These are phyloP conservation scores for Leptodermis oblonga DNA, from an alignment of 257 asterid genomes.

Conservation along the genomic window DNA sequence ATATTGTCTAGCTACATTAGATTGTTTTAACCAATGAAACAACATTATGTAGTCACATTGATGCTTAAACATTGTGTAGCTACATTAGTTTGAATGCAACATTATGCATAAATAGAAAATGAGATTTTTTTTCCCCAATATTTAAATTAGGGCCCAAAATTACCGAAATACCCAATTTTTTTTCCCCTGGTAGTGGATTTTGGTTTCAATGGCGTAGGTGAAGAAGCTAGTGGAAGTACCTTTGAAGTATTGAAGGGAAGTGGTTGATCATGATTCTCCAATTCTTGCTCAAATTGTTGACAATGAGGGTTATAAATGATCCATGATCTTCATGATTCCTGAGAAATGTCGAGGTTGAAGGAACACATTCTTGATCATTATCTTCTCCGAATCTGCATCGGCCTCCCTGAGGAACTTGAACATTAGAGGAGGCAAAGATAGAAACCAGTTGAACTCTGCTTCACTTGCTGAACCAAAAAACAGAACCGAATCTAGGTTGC, in stretches of 20 bases:
- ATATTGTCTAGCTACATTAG: too few relatives aligned
- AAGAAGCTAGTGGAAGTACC: slow-evolving; percentile 35
- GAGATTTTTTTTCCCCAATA: too few relatives aligned
- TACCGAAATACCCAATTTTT: too few relatives aligned
- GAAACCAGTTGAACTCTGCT: slow-evolving; percentile 36
- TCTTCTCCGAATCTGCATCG: slow-evolving; percentile 24
- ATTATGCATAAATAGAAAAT: too few relatives aligned
- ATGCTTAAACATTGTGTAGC: too few relatives aligned
- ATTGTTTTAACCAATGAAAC: too few relatives aligned
- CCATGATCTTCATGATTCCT: slow-evolving; percentile 31
- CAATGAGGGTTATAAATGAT: slow-evolving; percentile 33
- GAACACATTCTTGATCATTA: neutral
- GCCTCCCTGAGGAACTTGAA: slow-evolving; percentile 37
- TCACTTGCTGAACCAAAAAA: slow-evolving; percentile 40
- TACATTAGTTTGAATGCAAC: too few relatives aligned
- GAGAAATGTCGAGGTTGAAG: slow-evolving; percentile 18
- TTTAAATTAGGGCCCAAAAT: too few relatives aligned
- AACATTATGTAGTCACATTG: too few relatives aligned
- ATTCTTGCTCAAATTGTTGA: slow-evolving; percentile 22
- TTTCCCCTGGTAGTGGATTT: too few relatives aligned
- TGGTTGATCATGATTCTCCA: slow-evolving; percentile 7
- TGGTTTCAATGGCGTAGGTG: slow-evolving; percentile 20
- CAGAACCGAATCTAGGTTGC: slow-evolving; percentile 18
- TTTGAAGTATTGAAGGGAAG: slow-evolving; percentile 27
- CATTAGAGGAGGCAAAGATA: slow-evolving; percentile 39